phyloP scores from a whole-genome alignment of 768 basidiomycete genomes.

The Aureoboletus auriporus region DNA sequence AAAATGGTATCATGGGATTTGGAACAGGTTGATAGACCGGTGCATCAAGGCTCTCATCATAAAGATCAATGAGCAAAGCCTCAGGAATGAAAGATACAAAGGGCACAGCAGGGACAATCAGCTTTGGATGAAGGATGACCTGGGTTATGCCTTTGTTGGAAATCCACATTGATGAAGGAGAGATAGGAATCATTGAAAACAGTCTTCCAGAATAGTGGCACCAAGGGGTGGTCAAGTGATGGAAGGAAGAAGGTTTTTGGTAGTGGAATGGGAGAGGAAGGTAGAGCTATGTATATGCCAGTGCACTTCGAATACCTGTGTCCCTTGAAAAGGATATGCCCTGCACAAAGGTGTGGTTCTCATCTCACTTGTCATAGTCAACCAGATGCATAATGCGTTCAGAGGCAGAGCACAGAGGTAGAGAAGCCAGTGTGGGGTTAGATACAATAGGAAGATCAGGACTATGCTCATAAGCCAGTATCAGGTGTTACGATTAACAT shows the following conservation, averaged over 20 bases:
- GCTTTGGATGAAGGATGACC: too few relatives aligned
- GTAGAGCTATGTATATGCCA: constrained; percentile 31
- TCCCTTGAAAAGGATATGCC: constrained; percentile 31
- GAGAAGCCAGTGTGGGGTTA: constrained; percentile 9
- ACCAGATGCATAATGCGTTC: constrained; percentile 30
- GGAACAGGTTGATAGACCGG: constrained; percentile 2
- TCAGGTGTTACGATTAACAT: too few relatives aligned
- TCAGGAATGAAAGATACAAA: constrained; percentile 42
- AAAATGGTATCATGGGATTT: constrained; percentile 13
- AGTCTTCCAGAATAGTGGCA: constrained; percentile 31
- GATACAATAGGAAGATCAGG: constrained; percentile 23
- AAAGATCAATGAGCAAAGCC: constrained; percentile 55
- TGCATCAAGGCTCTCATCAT: constrained; percentile 36
- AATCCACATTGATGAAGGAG: too few relatives aligned
- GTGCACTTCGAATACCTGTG: constrained; percentile 29
- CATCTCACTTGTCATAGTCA: constrained; percentile 24
- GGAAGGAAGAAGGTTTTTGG: constrained; percentile 23
- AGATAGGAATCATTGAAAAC: constrained; percentile 29
- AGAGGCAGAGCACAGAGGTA: constrained; percentile 30
- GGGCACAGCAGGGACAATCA: too few relatives aligned
- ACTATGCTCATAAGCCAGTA: constrained; percentile 25
- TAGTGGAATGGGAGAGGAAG: constrained; percentile 26
- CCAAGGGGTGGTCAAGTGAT: constrained; percentile 22
- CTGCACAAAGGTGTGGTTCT: constrained; percentile 24
- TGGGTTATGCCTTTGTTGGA: too few relatives aligned